Evolutionary conservation across 352 stramenopile genomes (phyloP).

Genomic region (Nothophytophthora sp.): DNA sequence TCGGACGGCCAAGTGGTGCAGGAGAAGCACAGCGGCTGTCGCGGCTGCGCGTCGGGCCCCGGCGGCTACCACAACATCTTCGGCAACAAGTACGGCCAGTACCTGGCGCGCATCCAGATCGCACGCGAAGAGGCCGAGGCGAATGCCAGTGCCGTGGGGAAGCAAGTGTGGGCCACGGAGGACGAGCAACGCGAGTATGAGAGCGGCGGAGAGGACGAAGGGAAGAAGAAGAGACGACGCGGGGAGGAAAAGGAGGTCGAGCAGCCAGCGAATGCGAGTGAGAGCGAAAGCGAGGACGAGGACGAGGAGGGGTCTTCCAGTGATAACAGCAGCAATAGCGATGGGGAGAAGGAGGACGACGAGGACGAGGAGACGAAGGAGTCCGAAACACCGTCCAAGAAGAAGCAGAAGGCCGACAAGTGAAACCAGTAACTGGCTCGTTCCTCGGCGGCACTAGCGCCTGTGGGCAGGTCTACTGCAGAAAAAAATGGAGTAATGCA

Average conservation of each 20-base stretch:
- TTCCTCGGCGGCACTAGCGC: no score
- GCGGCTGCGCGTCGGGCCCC: conserved; percentile 94
- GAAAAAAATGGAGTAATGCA: no score
- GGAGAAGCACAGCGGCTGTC: conserved; percentile 96
- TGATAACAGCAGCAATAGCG: conserved; percentile 20
- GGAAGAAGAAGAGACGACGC: conserved; percentile 34
- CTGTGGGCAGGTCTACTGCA: no score
- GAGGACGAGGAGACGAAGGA: conserved; percentile 35
- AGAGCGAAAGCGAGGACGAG: conserved; percentile 32
- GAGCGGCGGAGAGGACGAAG: conserved; percentile 29
- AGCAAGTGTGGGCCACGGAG: conserved; percentile 57
- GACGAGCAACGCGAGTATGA: conserved; percentile 68
- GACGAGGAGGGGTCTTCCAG: conserved; percentile 29
- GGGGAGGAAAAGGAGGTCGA: conserved; percentile 18
- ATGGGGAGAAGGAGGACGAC: conserved; percentile 26
- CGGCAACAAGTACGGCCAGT: conserved; percentile 99
- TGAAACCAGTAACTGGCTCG: conserved; percentile 4
- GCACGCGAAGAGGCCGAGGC: conserved; percentile 74
- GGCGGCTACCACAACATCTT: conserved; percentile 98
- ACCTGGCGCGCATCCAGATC: conserved; percentile 97
- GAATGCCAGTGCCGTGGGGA: conserved; percentile 11
- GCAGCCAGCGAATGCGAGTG: conserved; percentile 16
- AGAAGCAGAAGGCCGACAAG: conserved; percentile 25
- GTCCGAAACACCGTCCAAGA: conserved; percentile 13
- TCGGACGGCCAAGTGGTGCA: conserved; percentile 88